Conservation (phyloP, 2,329 filamentous ascomycete genomes). For the Metarhizium anisopliae region DNA sequence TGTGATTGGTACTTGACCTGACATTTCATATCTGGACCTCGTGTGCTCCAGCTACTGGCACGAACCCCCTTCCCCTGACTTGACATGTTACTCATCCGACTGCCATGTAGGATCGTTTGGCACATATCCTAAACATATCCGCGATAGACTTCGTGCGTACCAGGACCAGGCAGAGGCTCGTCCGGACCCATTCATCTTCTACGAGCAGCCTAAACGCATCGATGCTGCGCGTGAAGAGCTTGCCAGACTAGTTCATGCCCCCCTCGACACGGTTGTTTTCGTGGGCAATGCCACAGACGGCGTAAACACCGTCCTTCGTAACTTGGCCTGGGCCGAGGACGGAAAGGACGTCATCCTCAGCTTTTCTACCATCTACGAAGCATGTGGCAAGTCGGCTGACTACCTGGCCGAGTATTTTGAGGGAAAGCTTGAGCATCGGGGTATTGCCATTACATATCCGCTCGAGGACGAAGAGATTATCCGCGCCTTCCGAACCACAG, state of each 20-base stretch:
- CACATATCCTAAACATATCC: conserved; percentile 57
- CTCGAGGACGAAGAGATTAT: conserved; percentile 60
- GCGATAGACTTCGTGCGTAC: conserved; percentile 49
- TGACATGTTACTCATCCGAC: not conserved
- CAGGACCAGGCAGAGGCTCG: conserved; percentile 57
- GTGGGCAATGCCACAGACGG: conserved; percentile 74
- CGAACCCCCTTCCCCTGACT: not conserved
- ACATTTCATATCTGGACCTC: no score
- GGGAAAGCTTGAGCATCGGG: conserved; percentile 32
- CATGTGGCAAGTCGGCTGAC: conserved; percentile 64
- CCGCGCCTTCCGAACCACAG: conserved; percentile 46
- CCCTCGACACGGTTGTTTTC: conserved; percentile 60
- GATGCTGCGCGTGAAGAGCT: conserved; percentile 60
- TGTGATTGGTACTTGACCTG: conserved; percentile 2
- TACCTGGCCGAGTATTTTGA: conserved; percentile 60
- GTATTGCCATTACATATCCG: conserved; percentile 59
- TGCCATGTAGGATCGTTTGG: conserved; percentile 62
- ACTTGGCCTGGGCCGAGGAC: conserved; percentile 55
- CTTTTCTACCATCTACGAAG: conserved; percentile 72
- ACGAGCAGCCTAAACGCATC: conserved; percentile 52
- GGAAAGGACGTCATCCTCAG: conserved; percentile 72
- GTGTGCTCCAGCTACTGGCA: no score
- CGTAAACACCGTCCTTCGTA: conserved; percentile 72
- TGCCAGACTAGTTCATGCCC: conserved; percentile 57
- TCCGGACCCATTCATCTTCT: conserved; percentile 71